Percentiles rank a stretch among this genome's conserved stretches.
Evolutionary conservation across 2,329 filamentous ascomycete genomes (phyloP).

Genomic region (Pseudogymnoascus sp.): DNA sequence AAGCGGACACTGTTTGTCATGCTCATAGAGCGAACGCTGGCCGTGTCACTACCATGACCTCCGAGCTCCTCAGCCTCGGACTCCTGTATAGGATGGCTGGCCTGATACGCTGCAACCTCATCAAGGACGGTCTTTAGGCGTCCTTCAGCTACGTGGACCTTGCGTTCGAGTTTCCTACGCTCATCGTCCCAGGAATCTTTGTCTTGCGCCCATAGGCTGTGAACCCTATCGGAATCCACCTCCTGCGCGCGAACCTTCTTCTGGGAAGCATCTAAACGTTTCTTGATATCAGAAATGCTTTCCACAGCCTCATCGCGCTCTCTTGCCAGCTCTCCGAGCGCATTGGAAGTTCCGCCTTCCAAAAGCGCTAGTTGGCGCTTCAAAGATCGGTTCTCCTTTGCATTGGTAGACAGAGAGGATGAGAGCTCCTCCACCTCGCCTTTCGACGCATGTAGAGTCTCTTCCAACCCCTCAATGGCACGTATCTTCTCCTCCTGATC

Average conservation of each 20-base stretch:
- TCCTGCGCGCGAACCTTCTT: conserved; percentile 74
- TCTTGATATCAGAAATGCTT: conserved; percentile 62
- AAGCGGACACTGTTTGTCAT: conserved; percentile 66
- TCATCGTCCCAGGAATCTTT: conserved; percentile 81
- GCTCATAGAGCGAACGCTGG: conserved; percentile 68
- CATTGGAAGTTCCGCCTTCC: conserved; percentile 81
- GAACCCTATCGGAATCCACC: conserved; percentile 71
- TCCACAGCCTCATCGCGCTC: conserved; percentile 83
- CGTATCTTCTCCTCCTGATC: conserved; percentile 87
- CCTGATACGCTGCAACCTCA: conserved; percentile 70
- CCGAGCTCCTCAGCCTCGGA: conserved; percentile 53
- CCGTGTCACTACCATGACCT: conserved; percentile 55
- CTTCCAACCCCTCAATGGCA: conserved; percentile 79
- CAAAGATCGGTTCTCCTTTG: conserved; percentile 71
- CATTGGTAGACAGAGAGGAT: conserved; percentile 51
- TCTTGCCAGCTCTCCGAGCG: conserved; percentile 71
- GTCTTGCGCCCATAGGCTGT: conserved; percentile 76
- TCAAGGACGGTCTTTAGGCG: conserved; percentile 78
- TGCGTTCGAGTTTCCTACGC: conserved; percentile 72
- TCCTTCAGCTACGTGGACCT: conserved; percentile 82
- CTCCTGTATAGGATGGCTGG: conserved; percentile 44
- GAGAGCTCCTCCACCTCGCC: conserved; percentile 69
- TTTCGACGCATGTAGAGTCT: conserved; percentile 60
- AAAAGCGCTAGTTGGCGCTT: conserved; percentile 81
- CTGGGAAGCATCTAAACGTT: conserved; percentile 68